A percentile compares a stretch with the other conserved stretches of the same genome.
phyloP scores from a whole-genome alignment of 2,329 filamentous ascomycete genomes.

The Colletotrichum musicola region DNA sequence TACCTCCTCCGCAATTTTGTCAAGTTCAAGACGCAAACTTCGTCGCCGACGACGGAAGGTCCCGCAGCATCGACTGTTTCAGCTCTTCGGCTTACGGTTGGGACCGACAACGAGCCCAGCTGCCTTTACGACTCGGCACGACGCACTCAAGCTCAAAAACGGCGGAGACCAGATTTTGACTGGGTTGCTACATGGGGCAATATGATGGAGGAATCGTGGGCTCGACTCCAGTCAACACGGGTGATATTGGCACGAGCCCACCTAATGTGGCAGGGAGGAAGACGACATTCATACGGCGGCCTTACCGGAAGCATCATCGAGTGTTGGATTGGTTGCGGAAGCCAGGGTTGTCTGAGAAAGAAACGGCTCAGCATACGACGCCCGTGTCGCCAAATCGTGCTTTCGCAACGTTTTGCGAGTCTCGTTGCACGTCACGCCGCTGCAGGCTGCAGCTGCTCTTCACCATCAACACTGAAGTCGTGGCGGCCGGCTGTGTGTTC shows the following conservation, averaged over 20 bases:
- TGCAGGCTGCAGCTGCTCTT: neutral
- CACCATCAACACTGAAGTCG: neutral
- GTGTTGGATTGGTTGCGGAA: neutral
- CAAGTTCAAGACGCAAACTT: neutral
- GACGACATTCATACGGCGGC: neutral
- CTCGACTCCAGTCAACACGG: neutral
- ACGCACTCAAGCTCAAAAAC: neutral
- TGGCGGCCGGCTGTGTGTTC: neutral
- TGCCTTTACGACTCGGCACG: conserved; percentile 1
- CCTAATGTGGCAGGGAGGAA: neutral
- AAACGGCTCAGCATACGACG: neutral
- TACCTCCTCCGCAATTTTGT: conserved; percentile 1
- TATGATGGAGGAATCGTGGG: neutral
- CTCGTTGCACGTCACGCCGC: neutral
- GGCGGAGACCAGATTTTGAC: neutral
- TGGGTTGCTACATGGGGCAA: no score
- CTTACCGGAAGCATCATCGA: neutral
- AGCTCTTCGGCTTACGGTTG: neutral
- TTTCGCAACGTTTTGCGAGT: conserved; percentile 2
- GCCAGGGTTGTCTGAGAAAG: neutral
- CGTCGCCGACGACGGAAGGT: conserved; percentile 12
- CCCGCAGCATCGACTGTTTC: neutral
- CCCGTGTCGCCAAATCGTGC: neutral
- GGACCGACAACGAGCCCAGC: conserved; percentile 17
- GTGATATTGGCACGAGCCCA: neutral